These are phyloP conservation scores for Senecio squalidus DNA, from an alignment of 140 eudicot genomes.

Conservation along the genomic window DNA sequence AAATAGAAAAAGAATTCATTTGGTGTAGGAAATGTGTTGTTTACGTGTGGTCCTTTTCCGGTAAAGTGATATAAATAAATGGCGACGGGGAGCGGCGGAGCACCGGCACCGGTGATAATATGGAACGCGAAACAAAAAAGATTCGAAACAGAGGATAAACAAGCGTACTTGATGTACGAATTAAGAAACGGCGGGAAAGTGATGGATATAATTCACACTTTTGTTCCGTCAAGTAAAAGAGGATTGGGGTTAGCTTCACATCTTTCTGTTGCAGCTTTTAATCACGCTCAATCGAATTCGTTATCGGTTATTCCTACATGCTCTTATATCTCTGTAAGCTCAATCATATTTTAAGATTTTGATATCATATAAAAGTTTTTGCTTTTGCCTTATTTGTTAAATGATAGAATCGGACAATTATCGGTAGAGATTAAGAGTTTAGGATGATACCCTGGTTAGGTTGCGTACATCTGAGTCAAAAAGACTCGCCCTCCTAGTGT, in stretches of 20 bases:
- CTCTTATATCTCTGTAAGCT: slow-evolving; percentile 80
- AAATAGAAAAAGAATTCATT: too few relatives aligned
- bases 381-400: too few relatives aligned
- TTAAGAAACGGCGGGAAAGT: slow-evolving; percentile 43
- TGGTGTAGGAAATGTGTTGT: too few relatives aligned
- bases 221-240: slow-evolving; percentile 70
- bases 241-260: slow-evolving; percentile 84
- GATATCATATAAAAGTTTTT: too few relatives aligned
- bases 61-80: background rate
- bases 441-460: too few relatives aligned
- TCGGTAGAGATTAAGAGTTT: too few relatives aligned
- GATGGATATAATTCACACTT: slow-evolving; percentile 89
- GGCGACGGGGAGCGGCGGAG: slow-evolving; percentile 34
- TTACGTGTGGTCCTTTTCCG: too few relatives aligned
- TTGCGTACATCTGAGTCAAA: too few relatives aligned
- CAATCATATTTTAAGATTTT: background rate
- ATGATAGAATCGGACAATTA: too few relatives aligned
- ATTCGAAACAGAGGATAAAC: slow-evolving; percentile 76
- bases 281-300: slow-evolving; percentile 63
- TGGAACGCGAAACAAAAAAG: slow-evolving; percentile 49
- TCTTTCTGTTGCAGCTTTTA: slow-evolving; percentile 76
- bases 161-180: slow-evolving; percentile 58
- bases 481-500: too few relatives aligned
- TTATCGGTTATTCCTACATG: slow-evolving; percentile 70
- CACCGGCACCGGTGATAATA: slow-evolving; percentile 33